Conservation (phyloP, 345 rosid genomes). For the Citrus reticulata region DNA sequence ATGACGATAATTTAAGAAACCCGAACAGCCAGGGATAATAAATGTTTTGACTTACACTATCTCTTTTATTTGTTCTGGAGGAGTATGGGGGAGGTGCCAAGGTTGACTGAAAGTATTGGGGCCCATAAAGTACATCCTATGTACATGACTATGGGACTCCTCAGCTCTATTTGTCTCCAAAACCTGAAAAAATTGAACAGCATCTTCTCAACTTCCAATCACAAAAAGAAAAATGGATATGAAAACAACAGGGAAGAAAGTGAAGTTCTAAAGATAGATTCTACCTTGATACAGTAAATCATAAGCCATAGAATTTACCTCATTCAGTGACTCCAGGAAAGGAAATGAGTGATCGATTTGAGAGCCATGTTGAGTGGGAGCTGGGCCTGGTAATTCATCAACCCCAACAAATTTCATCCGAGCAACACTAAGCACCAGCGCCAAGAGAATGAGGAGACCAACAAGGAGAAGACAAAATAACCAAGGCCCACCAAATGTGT, state of each 20-base stretch:
- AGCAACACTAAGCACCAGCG: slow-evolving; percentile 96
- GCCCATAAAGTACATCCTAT: slow-evolving; percentile 98
- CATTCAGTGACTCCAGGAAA: slow-evolving; percentile 93
- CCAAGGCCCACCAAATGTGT: slow-evolving; percentile 99
- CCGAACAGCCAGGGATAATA: slow-evolving; percentile 9
- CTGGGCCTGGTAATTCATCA: slow-evolving; percentile 90
- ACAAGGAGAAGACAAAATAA: slow-evolving; percentile 81
- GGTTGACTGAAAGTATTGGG: slow-evolving; percentile 95
- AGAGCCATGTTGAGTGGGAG: slow-evolving; percentile 89
- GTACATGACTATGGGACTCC: slow-evolving; percentile 93
- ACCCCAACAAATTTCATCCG: slow-evolving; percentile 96
- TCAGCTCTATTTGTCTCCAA: slow-evolving; percentile 97
- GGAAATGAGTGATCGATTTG: slow-evolving; percentile 96
- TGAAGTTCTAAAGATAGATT: not conserved
- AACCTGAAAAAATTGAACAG: slow-evolving; percentile 53
- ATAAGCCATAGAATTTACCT: slow-evolving; percentile 40
- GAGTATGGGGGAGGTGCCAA: slow-evolving; percentile 93
- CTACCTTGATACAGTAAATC: not conserved
- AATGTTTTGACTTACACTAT: slow-evolving; percentile 68
- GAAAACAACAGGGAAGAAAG: not conserved
- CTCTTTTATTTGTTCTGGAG: slow-evolving; percentile 95
- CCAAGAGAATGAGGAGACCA: slow-evolving; percentile 86
- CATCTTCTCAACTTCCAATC: slow-evolving; percentile 11
- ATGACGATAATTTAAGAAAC: not conserved
- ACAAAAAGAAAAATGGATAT: not conserved